Conservation (phyloP, 305 asterid genomes). For the Fraxinus sp. region DNA sequence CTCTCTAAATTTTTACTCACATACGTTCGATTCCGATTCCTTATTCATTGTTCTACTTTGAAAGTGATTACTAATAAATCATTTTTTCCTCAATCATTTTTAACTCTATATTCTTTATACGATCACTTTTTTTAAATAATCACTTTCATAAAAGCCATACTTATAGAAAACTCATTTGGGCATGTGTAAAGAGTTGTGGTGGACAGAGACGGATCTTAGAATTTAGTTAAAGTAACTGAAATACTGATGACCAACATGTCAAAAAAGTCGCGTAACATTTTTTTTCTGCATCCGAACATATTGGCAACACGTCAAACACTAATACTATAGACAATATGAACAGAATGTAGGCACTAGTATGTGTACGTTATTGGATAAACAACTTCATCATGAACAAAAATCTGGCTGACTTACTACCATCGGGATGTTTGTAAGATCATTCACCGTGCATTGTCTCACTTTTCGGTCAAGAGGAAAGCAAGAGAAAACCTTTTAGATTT, state of each 20-base stretch:
- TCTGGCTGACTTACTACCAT: too few relatives aligned
- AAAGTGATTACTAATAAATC: background rate
- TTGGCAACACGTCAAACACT: background rate
- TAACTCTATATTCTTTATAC: background rate
- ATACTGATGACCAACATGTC: background rate
- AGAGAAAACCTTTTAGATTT: too few relatives aligned
- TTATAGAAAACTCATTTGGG: background rate
- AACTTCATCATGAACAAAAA: background rate
- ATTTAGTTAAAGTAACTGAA: too few relatives aligned
- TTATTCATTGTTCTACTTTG: background rate
- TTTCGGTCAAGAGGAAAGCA: too few relatives aligned
- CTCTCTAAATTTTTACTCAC: background rate
- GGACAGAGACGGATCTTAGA: background rate
- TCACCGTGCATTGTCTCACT: too few relatives aligned
- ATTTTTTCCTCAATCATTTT: background rate
- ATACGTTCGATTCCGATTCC: background rate
- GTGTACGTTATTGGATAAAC: background rate
- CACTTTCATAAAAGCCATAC: background rate
- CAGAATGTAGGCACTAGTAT: background rate
- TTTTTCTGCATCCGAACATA: background rate
- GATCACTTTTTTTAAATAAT: background rate
- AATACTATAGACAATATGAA: background rate
- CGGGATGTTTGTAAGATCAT: too few relatives aligned
- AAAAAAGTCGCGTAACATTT: background rate
- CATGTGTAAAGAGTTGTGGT: background rate